These are phyloP conservation scores for Monilinia fructigena DNA, from an alignment of 2,329 filamentous ascomycete species.

Conservation along the genomic window DNA sequence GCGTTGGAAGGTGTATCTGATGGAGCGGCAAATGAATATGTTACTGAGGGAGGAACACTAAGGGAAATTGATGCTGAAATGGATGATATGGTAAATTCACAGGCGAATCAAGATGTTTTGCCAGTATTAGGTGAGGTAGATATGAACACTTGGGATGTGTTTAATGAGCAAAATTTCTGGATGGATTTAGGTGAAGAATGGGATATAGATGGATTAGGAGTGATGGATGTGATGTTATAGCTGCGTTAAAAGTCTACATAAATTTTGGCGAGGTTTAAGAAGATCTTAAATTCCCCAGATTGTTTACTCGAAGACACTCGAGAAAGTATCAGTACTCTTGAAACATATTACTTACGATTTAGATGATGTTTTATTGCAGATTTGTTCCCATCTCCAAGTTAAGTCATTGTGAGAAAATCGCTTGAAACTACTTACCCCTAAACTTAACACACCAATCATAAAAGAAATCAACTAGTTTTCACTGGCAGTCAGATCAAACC, in stretches of 20 bases:
- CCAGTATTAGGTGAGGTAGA: not conserved
- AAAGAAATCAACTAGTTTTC: not conserved
- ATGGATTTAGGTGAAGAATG: conserved; percentile 9
- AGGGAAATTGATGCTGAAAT: not conserved
- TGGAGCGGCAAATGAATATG: not conserved
- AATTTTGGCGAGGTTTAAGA: not conserved
- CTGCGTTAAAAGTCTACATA: not conserved
- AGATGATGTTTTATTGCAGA: not conserved
- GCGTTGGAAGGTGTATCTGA: not conserved
- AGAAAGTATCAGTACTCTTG: not conserved
- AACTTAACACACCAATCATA: not conserved
- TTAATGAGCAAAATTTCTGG: not conserved
- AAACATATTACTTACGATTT: not conserved
- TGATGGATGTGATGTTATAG: not conserved
- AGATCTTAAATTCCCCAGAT: not conserved
- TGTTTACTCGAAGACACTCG: not conserved
- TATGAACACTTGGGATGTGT: not conserved
- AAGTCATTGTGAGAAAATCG: not conserved
- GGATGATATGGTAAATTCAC: not conserved
- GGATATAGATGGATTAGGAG: conserved; percentile 1
- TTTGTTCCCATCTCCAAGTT: not conserved
- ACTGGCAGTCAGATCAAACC: not conserved
- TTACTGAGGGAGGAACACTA: not conserved
- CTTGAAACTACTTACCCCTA: not conserved
- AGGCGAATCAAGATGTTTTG: not conserved